Evolutionary conservation across 352 stramenopile genomes (phyloP), one percentile per base, ranked within the genome.

Genomic region (Phytopythium ostracodes): DNA sequence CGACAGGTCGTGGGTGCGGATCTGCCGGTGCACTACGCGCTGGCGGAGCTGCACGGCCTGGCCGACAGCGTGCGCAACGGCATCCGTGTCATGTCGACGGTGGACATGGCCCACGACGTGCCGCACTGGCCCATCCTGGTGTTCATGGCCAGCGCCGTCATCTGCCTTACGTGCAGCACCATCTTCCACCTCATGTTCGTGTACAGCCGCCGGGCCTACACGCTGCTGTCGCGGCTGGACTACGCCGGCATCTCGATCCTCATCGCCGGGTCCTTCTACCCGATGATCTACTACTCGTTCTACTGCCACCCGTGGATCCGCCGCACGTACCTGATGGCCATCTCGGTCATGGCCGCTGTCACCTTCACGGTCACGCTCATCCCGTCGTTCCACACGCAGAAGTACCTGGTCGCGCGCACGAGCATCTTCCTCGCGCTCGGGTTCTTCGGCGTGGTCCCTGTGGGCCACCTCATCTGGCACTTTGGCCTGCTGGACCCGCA

Each of bases 231-330:
- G 65, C 79, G 85, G 0, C 70, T 95, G 54, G 87, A 96, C 72
- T 94, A 93, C 63, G 79, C 82, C 10, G 87, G 87, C 25, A 96
- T 96, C 73, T 91, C 86, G 59, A 84, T 93, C 68, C 78, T 96
- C 56, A 93, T 96, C 54, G 84, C 83, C 18, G 87, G 84, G 22
- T 92, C 84, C 12, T 94, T 92, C 73, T 92, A 92, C 61, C 87
- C 87, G 14, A 75, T 93, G 63, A 89, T 94, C 65, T 96, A 93
- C 81, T 94, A 94, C 76, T 89, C 83, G 70, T 94, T 96, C 68
- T 94, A 94, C 74, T 96, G 87, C 72, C 70, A 89, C 55, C 80
- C 79, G 65, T 84, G 72, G 68, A 60, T 86, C 29, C 72, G 77
- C 25, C 81, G 65, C n/a, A 59, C 77, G 22, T 94, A 93, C 60